A percentile compares a stretch with the other conserved stretches of the same genome.
phyloP scores from a whole-genome alignment of 768 basidiomycete species.

The Lentinula aciculospora region DNA sequence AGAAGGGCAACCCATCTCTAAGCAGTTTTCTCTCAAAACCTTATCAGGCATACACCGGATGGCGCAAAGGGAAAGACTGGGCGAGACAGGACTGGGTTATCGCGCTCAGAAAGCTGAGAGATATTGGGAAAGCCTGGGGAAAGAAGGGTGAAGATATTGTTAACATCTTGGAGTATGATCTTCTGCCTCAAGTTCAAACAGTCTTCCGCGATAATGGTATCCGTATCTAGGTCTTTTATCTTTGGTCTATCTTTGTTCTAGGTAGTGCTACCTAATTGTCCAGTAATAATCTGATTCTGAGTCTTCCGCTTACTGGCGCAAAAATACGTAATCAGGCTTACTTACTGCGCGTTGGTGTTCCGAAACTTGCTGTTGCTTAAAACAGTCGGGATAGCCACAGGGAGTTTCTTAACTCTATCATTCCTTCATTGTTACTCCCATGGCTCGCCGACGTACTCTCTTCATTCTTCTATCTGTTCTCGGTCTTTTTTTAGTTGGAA shows the following conservation, averaged over 20 bases:
- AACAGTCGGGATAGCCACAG: background rate
- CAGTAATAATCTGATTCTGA: too few relatives aligned
- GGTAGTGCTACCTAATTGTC: too few relatives aligned
- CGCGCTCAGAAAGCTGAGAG: constrained; percentile 38
- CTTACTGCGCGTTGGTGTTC: background rate
- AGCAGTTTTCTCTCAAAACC: constrained; percentile 48
- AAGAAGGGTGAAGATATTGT: constrained; percentile 37
- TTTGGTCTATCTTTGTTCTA: background rate
- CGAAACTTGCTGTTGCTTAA: background rate
- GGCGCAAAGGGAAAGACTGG: constrained; percentile 74
- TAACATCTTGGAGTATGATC: constrained; percentile 38
- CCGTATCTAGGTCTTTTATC: background rate
- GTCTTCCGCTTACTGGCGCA: too few relatives aligned
- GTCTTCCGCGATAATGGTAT: constrained; percentile 39
- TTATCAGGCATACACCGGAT: constrained; percentile 36
- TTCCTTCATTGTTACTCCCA: constrained; percentile 14
- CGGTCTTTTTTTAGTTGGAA: constrained; percentile 78
- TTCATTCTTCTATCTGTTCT: constrained; percentile 45
- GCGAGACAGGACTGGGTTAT: constrained; percentile 61
- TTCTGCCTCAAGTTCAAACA: constrained; percentile 40
- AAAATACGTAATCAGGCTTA: background rate
- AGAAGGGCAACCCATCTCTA: constrained; percentile 36
- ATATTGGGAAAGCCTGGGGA: constrained; percentile 45
- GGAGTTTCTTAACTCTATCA: background rate
- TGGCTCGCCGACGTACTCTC: constrained; percentile 41